Evolutionary conservation across 768 basidiomycete species (phyloP).

Genomic region (Suillus decipiens): DNA sequence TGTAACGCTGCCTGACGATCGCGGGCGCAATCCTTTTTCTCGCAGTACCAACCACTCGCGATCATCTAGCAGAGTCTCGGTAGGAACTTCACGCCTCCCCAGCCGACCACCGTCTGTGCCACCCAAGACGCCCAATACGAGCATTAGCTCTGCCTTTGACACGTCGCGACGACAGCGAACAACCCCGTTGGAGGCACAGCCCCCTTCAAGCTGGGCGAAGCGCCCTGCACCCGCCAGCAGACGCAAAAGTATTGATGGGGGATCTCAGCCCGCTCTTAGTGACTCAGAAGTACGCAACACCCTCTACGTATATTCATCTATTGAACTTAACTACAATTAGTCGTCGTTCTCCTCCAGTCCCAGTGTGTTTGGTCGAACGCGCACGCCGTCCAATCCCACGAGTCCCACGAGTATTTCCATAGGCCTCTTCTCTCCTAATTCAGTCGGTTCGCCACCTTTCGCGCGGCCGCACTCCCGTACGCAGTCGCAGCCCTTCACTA

Average conservation of each 20-base stretch:
- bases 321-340: conserved; percentile 22
- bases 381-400: conserved; percentile 74
- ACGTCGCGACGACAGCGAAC: conserved; percentile 68
- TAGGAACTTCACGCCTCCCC: conserved; percentile 40
- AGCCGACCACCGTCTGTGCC: conserved; percentile 62
- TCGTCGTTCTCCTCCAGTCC: conserved; percentile 41
- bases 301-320: background rate
- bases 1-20: conserved; percentile 35
- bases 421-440: conserved; percentile 43
- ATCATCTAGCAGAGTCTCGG: conserved; percentile 60
- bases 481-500: conserved; percentile 47
- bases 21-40: conserved; percentile 39
- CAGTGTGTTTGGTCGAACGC: conserved; percentile 50
- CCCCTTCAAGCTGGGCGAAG: conserved; percentile 78
- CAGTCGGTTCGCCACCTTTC: conserved; percentile 44
- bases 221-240: conserved; percentile 68
- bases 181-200: conserved; percentile 55
- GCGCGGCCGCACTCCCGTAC: conserved; percentile 71
- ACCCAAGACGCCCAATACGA: conserved; percentile 48
- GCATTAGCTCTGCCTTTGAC: conserved; percentile 63
- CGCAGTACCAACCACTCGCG: conserved; percentile 41
- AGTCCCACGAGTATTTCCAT: conserved; percentile 28
- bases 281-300: conserved; percentile 67
- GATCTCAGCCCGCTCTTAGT: conserved; percentile 49
- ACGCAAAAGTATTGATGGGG: conserved; percentile 75